phyloP scores from a whole-genome alignment of 768 basidiomycete genomes.

The Calocybe indica region DNA sequence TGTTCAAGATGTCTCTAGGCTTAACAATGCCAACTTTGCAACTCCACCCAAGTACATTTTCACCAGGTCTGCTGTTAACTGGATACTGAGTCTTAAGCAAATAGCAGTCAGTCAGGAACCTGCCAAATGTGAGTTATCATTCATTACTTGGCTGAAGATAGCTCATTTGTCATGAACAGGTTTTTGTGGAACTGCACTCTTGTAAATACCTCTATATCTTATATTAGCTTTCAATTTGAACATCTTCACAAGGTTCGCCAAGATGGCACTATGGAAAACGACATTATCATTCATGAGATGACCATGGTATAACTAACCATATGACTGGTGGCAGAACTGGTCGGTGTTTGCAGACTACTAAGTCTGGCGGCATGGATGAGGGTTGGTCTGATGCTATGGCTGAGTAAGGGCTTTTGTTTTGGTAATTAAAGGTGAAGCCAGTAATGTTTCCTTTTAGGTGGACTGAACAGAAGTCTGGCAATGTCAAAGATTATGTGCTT shows the following conservation, averaged over 20 bases:
- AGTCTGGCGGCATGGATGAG: slow-evolving; percentile 66
- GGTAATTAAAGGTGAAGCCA: neutral
- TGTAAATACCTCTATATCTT: neutral
- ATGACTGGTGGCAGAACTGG: slow-evolving; percentile 53
- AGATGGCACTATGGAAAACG: slow-evolving; percentile 60
- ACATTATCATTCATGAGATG: slow-evolving; percentile 46
- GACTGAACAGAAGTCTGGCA: slow-evolving; percentile 31
- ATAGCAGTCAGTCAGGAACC: slow-evolving; percentile 25
- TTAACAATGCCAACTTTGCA: slow-evolving; percentile 39
- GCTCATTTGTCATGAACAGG: too few species aligned
- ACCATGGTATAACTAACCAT: slow-evolving; percentile 42
- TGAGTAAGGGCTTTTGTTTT: slow-evolving; percentile 18
- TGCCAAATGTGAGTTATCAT: slow-evolving; percentile 14
- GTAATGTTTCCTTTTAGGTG: slow-evolving; percentile 19
- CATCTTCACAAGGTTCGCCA: slow-evolving; percentile 31
- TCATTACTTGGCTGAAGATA: too few species aligned
- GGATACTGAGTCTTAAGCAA: neutral
- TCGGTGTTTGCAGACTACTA: slow-evolving; percentile 55
- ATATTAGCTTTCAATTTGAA: neutral
- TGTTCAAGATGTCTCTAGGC: slow-evolving; percentile 41
- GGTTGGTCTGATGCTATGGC: slow-evolving; percentile 57
- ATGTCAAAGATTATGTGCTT: slow-evolving; percentile 29
- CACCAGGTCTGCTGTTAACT: neutral
- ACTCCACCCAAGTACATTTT: slow-evolving; percentile 36
- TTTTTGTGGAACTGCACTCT: slow-evolving; percentile 13